Evolutionary conservation across 768 basidiomycete genomes (phyloP).

Genomic region (Termitomyces sp.): DNA sequence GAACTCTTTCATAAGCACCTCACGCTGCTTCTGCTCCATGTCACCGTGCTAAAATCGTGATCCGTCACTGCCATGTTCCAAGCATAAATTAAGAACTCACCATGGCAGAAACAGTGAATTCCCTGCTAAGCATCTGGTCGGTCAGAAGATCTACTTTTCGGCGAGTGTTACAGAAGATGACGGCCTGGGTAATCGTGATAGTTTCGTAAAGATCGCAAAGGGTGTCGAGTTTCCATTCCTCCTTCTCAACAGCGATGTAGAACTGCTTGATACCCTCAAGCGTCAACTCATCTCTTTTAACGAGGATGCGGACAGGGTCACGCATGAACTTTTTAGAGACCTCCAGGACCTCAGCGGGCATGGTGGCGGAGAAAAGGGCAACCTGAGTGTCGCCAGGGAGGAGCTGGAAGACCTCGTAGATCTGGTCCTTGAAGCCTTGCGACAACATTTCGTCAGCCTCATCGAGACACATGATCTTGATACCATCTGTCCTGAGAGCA

Average conservation of each 20-base stretch:
- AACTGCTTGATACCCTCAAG: slow-evolving; percentile 99
- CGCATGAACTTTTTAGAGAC: slow-evolving; percentile 99
- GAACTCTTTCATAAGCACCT: slow-evolving; percentile 99
- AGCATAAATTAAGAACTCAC: slow-evolving; percentile 39
- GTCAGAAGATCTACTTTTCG: slow-evolving; percentile 99
- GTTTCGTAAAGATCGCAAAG: slow-evolving; percentile 99
- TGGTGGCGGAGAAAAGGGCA: slow-evolving; percentile 94
- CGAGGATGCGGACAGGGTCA: slow-evolving; percentile 92
- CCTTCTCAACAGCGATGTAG: slow-evolving; percentile 99
- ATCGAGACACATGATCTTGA: slow-evolving; percentile 96
- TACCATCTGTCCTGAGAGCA: slow-evolving; percentile 79
- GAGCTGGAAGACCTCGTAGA: slow-evolving; percentile 98
- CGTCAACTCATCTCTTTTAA: slow-evolving; percentile 97
- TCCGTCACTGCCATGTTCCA: neutral
- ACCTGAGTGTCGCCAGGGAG: slow-evolving; percentile 97
- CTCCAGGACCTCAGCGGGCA: slow-evolving; percentile 96
- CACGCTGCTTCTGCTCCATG: slow-evolving; percentile 97
- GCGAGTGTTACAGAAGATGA: slow-evolving; percentile 99
- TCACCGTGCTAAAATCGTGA: slow-evolving; percentile 76
- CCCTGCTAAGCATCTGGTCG: slow-evolving; percentile 93
- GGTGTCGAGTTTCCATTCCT: slow-evolving; percentile 99
- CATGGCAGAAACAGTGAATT: slow-evolving; percentile 98
- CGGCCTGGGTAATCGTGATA: slow-evolving; percentile 97
- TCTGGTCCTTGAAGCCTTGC: slow-evolving; percentile 98
- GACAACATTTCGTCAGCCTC: slow-evolving; percentile 99